A percentile compares a stretch with the other conserved stretches of the same genome.
Conservation (phyloP, 169 alveolate species). For the Plasmodium gaboni region DNA sequence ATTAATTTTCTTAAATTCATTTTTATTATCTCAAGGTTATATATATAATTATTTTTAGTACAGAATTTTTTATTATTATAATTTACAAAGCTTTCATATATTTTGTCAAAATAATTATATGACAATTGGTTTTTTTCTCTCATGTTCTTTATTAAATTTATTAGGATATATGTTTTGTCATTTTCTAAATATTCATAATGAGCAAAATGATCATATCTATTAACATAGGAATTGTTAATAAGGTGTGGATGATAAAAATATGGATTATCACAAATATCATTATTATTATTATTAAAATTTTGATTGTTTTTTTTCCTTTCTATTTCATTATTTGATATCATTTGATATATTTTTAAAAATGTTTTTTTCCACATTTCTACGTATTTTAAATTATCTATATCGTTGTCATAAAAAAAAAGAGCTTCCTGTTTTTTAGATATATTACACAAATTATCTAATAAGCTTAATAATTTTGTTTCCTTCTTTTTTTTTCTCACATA, state of each 20-base stretch:
- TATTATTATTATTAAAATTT: too few species aligned
- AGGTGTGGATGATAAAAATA: not conserved
- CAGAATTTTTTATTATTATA: slow-evolving; percentile 5
- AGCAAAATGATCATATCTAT: not conserved
- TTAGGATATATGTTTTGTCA: not conserved
- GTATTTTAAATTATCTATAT: slow-evolving; percentile 33
- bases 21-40: slow-evolving; percentile 52
- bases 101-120: slow-evolving; percentile 61
- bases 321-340: not conserved
- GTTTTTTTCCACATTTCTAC: slow-evolving; percentile 36
- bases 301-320: too few species aligned
- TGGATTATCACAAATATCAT: too few species aligned
- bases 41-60: slow-evolving; percentile 19
- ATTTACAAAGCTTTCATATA: slow-evolving; percentile 28
- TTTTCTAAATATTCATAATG: not conserved
- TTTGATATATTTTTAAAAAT: slow-evolving; percentile 51
- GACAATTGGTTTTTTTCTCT: slow-evolving; percentile 36
- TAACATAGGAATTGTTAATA: not conserved
- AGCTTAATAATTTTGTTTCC: slow-evolving; percentile 9
- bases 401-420: slow-evolving; percentile 25
- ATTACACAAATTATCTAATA: slow-evolving; percentile 33
- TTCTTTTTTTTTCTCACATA: slow-evolving; percentile 29
- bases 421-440: slow-evolving; percentile 31
- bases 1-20: slow-evolving; percentile 61
- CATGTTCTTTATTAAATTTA: slow-evolving; percentile 24